Evolutionary conservation across 495 filamentous ascomycete genomes (phyloP), one percentile per base, ranked within the genome.

Genomic region (Penicillium odoratum): DNA sequence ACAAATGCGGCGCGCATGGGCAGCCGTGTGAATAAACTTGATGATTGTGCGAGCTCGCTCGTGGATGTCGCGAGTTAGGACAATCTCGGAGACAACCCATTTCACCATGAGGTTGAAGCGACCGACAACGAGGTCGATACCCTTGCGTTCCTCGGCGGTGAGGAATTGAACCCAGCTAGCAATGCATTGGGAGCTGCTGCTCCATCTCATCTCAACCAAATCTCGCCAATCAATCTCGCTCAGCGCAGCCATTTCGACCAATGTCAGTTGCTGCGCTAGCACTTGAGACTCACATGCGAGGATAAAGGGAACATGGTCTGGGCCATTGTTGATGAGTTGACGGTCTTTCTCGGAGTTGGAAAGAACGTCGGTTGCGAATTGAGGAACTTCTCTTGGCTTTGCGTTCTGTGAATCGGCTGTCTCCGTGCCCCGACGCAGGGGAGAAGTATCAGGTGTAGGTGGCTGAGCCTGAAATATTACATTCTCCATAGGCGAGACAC

Each of bases 171-270:
- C 91, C 95, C 95, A 99, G 60, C 86, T 84, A 33, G 82, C 78
- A 9, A 81, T 78, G 44, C 69, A 66, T 16, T 86, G 80, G 15
- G 86, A 82, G 51, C 90, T 86, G 53, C 84, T 90, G 61, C 87
- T 91, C 92, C 92, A 97, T 55, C 84, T 85, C 82, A 99, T 89
- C 31, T 97, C 91, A 51, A 99, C 92, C 47, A 99, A 79, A 66
- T 99, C 95, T 67, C 88, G 92, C 95, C 95, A 99, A 73, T 97
- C 93, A 51, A 99, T 88, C 65, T 98, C 95, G 61, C 92, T 92
- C 47, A 99, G 74, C 0, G 95, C 95, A 65, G 96, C 93, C 75
- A 95, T 95, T 70, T 99, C 95, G 53, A 99, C 90, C 43, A 99
- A 77, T 0, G 93, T 97, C 63, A 98, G 88, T 70, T 98, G 95